These are phyloP conservation scores for Penstemon davidsonii DNA, from an alignment of 257 asterid species.

Conservation along the genomic window DNA sequence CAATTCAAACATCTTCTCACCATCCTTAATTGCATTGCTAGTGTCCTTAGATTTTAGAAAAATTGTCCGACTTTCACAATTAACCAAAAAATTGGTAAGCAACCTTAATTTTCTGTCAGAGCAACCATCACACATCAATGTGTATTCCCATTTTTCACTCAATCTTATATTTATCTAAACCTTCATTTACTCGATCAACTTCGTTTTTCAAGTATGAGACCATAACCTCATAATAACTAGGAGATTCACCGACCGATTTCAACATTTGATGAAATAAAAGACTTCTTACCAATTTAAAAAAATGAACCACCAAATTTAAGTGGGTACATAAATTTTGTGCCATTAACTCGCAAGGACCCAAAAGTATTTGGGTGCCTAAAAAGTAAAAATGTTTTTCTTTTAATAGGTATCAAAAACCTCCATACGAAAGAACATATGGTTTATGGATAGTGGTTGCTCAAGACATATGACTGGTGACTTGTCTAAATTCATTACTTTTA, in stretches of 20 bases:
- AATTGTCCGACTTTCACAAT: background rate
- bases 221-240: too few relatives aligned
- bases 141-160: background rate
- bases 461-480: background rate
- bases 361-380: background rate
- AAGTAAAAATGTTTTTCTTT: background rate
- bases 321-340: background rate
- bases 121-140: background rate
- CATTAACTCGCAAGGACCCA: background rate
- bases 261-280: too few relatives aligned
- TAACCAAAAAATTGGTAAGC: background rate
- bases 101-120: background rate
- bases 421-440: too few relatives aligned
- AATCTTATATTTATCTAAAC: too few relatives aligned
- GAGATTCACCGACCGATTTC: too few relatives aligned
- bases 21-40: background rate
- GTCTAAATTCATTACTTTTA: background rate
- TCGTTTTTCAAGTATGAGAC: too few relatives aligned
- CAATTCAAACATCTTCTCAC: background rate
- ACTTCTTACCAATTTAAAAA: too few relatives aligned
- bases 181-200: too few relatives aligned
- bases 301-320: background rate
- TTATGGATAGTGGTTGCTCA: background rate
- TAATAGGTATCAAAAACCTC: too few relatives aligned
- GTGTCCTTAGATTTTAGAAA: background rate